Base-by-base conservation (phyloP, 2,329 filamentous ascomycete genomes). In the Parasarocladium wereldwijsianum region DNA sequence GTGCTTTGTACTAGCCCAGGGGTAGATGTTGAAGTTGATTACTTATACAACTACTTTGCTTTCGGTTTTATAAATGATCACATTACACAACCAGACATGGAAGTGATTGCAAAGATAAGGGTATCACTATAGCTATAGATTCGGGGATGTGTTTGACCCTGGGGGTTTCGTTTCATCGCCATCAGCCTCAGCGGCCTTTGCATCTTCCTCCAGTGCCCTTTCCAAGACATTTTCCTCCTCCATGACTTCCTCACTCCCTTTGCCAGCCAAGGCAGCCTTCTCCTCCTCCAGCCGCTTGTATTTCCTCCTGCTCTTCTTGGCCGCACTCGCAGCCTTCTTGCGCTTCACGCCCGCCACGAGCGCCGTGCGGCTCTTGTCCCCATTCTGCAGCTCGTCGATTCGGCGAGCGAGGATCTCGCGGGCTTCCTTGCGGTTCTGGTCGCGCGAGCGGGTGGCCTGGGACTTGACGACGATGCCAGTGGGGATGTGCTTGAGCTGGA, bases 381-480 rank as follows among this genome's bases (percentile, higher is more conserved):
- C 87, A 41, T 83, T 76, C 40, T 70, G 60, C 20, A 78, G 43
- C 40, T 79, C 65, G 51, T 98, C 90, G 18, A 77, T 58, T 43
- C 68, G 72, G 41, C 82, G 74, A 15, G 80, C 81, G 17, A 94
- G 64, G 24, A 93, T 60, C 40, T 74, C 64, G 23, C 86, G 69
- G 9, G 90, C 90, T 37, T 83, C 77, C 51, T 80, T 86, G 38
- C 86, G 72, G 51, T 98, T 98, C 54, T 93, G 81, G 34, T 70
- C 70, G 12, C 84, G 73, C 2, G 82, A 92, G 27, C 90, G 76
- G 7, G 90, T 96, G 13, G 78, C 84, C 55, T 98, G 90, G 33
- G 74, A 87, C 58, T 98, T 98, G 38, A 98, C 71, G 10, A 96
- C 86, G 31, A 94, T 73, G 36, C 87, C 87, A 1, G 86, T 93